Conservation (phyloP, 2,329 filamentous ascomycete species). For the Aspergillus felis region DNA sequence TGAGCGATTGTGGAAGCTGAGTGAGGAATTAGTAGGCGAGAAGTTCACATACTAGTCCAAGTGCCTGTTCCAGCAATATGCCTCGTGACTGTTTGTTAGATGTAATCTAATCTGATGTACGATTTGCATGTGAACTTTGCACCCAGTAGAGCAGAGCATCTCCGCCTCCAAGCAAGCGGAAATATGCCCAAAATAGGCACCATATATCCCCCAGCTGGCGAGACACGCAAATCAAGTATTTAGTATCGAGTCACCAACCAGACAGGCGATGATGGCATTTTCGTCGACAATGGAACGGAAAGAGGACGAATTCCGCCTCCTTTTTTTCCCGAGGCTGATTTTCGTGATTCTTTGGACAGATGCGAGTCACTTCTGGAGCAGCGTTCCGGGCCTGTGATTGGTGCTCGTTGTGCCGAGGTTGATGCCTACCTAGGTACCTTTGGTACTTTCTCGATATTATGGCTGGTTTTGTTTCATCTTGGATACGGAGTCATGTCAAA, state of each 20-base stretch:
- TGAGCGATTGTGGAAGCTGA: neutral
- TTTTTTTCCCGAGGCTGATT: constrained; percentile 28
- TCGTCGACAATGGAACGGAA: constrained; percentile 10
- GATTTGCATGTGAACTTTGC: neutral
- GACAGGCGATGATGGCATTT: neutral
- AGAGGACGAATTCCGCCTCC: constrained; percentile 9
- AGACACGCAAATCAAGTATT: neutral
- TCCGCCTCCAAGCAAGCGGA: neutral
- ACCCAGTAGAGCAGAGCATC: neutral
- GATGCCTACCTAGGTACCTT: constrained; percentile 1
- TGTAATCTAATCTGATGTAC: neutral
- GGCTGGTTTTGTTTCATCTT: neutral
- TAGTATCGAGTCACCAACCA: neutral
- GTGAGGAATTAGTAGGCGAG: neutral
- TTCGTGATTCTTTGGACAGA: constrained; percentile 15
- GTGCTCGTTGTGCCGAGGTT: constrained; percentile 8
- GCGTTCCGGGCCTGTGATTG: constrained; percentile 6
- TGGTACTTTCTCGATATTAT: neutral
- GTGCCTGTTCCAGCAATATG: neutral
- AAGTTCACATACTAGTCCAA: neutral
- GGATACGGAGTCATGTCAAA: neutral
- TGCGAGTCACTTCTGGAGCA: neutral
- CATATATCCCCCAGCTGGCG: no score
- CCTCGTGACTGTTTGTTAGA: neutral
- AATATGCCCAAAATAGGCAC: neutral